phyloP scores from a whole-genome alignment of 1,139 yeast genomes.

The Entelexis sorbosivorans region DNA sequence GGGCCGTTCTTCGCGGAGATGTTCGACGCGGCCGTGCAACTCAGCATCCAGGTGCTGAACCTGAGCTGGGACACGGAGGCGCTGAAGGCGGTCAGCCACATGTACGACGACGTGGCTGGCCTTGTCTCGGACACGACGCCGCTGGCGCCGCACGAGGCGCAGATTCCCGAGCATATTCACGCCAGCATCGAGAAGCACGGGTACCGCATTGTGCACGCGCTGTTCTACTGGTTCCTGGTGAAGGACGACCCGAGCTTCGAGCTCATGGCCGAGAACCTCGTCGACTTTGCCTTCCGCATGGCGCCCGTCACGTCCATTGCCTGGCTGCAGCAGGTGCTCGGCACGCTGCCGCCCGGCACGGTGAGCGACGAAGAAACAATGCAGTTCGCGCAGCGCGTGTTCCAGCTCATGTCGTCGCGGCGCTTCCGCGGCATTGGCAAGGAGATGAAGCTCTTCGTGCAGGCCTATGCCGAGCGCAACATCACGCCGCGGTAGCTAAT shows the following conservation, averaged over 20 bases:
- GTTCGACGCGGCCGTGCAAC: conserved; percentile 47
- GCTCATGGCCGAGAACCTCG: conserved; percentile 16
- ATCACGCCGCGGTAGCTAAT: conserved; percentile 39
- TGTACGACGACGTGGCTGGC: conserved; percentile 26
- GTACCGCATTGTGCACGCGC: conserved; percentile 14
- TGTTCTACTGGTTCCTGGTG: conserved; percentile 21
- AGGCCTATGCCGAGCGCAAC: conserved; percentile 75
- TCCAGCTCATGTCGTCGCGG: conserved; percentile 31
- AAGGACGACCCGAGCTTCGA: conserved; percentile 19
- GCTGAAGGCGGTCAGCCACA: conserved; percentile 58
- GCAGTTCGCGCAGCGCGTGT: conserved; percentile 18
- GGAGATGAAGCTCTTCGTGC: conserved; percentile 61
- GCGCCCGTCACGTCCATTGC: conserved; percentile 33
- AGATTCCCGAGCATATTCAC: conserved; percentile 3
- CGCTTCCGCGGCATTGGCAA: conserved; percentile 42
- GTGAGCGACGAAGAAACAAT: conserved; percentile 54
- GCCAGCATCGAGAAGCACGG: conserved; percentile 15
- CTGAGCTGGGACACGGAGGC: conserved; percentile 61
- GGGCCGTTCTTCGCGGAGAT: conserved; percentile 41
- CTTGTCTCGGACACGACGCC: not conserved
- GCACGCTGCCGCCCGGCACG: conserved; percentile 44
- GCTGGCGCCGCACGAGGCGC: conserved; percentile 1
- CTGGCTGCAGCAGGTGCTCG: conserved; percentile 54
- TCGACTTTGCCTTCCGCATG: conserved; percentile 18
- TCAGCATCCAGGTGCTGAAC: conserved; percentile 45